Conservation (phyloP, 106 monocot species). For the Dioscorea zingiberensis region DNA sequence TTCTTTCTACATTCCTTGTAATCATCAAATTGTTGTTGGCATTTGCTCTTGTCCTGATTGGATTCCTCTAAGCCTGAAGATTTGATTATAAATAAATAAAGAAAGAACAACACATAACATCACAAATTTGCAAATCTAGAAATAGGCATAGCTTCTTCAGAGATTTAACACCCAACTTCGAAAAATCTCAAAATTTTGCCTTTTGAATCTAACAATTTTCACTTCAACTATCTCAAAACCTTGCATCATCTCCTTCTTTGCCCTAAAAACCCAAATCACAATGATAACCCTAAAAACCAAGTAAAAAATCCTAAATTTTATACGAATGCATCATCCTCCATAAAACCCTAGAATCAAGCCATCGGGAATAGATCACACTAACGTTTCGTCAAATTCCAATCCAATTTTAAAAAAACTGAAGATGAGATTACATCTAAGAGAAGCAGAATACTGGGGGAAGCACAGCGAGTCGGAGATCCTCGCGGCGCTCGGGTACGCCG, state of each 20-base stretch:
- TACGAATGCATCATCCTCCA: background rate
- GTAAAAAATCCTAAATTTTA: background rate
- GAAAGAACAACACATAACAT: background rate
- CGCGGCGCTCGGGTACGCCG: conserved; percentile 59
- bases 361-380: background rate
- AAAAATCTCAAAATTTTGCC: background rate
- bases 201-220: too few relatives aligned
- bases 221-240: too few relatives aligned
- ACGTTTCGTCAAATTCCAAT: too few relatives aligned
- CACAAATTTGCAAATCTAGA: too few relatives aligned
- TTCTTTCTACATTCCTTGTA: conserved; percentile 98
- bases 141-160: background rate
- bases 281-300: background rate
- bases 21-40: conserved; percentile 83
- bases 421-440: conserved; percentile 69
- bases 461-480: conserved; percentile 85
- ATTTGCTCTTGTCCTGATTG: conserved; percentile 78
- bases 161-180: background rate
- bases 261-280: too few relatives aligned
- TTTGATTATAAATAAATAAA: background rate
- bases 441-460: conserved; percentile 82
- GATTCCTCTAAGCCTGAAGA: conserved; percentile 59
- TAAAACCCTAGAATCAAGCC: background rate
- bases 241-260: too few relatives aligned
- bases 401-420: background rate